Percentiles rank a stretch among this genome's conserved stretches.
These are phyloP conservation scores for Colletotrichum limetticola DNA, from an alignment of 2,329 filamentous ascomycete genomes.

Conservation along the genomic window DNA sequence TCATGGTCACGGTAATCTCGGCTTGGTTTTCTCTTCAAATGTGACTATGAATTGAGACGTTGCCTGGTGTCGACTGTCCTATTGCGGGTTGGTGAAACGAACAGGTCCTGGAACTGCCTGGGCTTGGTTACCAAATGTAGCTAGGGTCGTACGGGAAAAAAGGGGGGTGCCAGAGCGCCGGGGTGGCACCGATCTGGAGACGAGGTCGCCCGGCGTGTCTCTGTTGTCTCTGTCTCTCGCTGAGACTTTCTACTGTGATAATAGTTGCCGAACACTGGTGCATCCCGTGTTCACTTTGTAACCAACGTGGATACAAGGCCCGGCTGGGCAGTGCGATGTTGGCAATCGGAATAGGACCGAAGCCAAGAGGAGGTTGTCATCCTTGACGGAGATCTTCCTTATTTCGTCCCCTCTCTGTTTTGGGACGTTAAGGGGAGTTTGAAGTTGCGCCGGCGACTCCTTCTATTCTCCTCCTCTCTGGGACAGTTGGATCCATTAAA, in stretches of 20 bases:
- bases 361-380: neutral
- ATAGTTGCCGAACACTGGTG: too few relatives aligned
- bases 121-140: neutral
- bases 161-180: neutral
- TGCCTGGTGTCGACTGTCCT: neutral
- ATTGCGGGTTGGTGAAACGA: neutral
- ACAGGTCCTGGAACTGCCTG: neutral
- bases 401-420: neutral
- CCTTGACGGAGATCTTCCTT: slow-evolving; percentile 6
- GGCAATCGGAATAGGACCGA: neutral
- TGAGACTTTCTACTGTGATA: neutral
- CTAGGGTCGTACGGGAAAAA: neutral
- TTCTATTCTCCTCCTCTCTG: neutral
- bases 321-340: neutral
- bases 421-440: neutral
- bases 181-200: neutral
- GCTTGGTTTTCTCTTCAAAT: neutral
- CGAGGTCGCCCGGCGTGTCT: neutral
- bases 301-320: neutral
- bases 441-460: neutral
- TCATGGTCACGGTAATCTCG: neutral
- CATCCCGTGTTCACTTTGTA: neutral
- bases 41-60: neutral
- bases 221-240: neutral
- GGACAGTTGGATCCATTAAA: neutral